Base-by-base conservation (phyloP, 768 basidiomycete genomes). In the Russula emetica region DNA sequence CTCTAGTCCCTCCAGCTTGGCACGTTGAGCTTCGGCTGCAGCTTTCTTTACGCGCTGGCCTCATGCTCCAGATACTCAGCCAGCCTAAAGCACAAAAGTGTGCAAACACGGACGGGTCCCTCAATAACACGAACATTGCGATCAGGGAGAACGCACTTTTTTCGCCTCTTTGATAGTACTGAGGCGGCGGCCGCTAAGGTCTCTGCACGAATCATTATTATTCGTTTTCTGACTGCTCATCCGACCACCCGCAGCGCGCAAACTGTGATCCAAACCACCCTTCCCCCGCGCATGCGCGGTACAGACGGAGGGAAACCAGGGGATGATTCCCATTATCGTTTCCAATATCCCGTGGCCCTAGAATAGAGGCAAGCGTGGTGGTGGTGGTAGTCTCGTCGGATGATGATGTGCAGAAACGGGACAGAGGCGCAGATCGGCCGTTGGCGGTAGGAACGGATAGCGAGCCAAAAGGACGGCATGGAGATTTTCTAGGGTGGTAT, bases 141-240 rank as follows among this genome's bases (percentile, higher is more conserved):
- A n/a, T n/a, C n/a, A n/a, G n/a, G n/a, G n/a, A n/a, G n/a, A n/a
- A 77, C 84, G 55, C 69, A 94, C 94, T 87, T 89, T n/a, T 75
- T 97, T 92, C 0, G 96, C 97, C 70, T 98, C 94, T 75, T 98
- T 97, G 71, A 99, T 85, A 0, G 96, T 97, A 70, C 91, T 92
- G 30, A 99, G 78, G 66, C 94, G 79, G 55, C 96, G 78, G 1
- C 96, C 96, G 63, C 83, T 94, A 42, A 99, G 80, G 72, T 98
- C 97, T 54, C 97, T 78, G 73, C 94, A 97, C 9, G 91, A 92
- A 73, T 98, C 95, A 66, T 94, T 94, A 74, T 94, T 95, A 74
- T 81, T 94, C 26, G 93, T 94, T 79, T 94, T 94, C 78, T 94
- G 92, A 69, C 88, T 90, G 71, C 90, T 92, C 97, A 99, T 99